phyloP scores from a whole-genome alignment of 371 early-diverging fungal species.

The Mucor saturninus region DNA sequence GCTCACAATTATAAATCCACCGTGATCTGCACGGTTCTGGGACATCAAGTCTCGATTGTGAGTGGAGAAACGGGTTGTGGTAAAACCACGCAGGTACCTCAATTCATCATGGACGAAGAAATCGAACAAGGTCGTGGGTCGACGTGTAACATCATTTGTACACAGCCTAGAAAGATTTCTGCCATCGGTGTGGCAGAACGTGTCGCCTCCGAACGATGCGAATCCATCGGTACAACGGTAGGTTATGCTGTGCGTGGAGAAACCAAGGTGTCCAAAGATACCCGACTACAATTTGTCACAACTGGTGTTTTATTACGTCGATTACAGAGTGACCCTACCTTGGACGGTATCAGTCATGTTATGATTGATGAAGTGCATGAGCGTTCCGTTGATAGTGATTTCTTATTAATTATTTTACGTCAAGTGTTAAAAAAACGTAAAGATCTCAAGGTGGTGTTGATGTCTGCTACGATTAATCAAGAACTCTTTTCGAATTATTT shows the following conservation, averaged over 20 bases:
- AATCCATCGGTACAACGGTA: slow-evolving; percentile 56
- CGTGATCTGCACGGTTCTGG: slow-evolving; percentile 59
- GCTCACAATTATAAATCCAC: slow-evolving; percentile 62
- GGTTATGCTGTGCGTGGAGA: slow-evolving; percentile 70
- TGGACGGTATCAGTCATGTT: slow-evolving; percentile 70
- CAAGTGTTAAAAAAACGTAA: slow-evolving; percentile 56
- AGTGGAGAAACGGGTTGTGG: slow-evolving; percentile 87
- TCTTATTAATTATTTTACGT: slow-evolving; percentile 63
- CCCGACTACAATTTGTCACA: slow-evolving; percentile 82
- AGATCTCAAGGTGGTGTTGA: slow-evolving; percentile 67
- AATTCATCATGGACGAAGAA: slow-evolving; percentile 82
- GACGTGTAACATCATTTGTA: slow-evolving; percentile 80
- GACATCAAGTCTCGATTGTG: slow-evolving; percentile 65
- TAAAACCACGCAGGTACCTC: slow-evolving; percentile 90
- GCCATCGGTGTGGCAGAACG: slow-evolving; percentile 88
- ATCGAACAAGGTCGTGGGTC: slow-evolving; percentile 57
- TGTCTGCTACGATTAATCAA: slow-evolving; percentile 83
- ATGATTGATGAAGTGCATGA: slow-evolving; percentile 86
- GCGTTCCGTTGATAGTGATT: slow-evolving; percentile 72
- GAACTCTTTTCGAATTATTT: slow-evolving; percentile 66
- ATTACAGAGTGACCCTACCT: slow-evolving; percentile 69
- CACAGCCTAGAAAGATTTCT: slow-evolving; percentile 94
- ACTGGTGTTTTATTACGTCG: slow-evolving; percentile 85
- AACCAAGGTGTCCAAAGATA: slow-evolving; percentile 62
- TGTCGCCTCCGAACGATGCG: slow-evolving; percentile 72